Evolutionary conservation across 2,329 filamentous ascomycete genomes (phyloP), one percentile per base, ranked within the genome.

Genomic region (Lanzia echinophila): DNA sequence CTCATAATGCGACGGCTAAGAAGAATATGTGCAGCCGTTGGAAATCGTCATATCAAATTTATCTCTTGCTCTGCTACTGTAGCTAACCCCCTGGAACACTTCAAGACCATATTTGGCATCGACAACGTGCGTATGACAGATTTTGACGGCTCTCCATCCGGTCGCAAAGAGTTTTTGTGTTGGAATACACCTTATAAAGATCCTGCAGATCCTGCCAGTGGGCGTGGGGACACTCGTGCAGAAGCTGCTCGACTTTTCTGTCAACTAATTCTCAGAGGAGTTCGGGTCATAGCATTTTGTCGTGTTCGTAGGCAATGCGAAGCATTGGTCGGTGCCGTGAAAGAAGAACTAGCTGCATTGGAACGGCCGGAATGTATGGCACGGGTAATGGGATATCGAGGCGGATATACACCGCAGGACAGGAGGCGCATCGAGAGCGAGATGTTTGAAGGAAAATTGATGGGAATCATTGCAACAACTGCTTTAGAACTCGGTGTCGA

Each of bases 101-200:
- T 99, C 80, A 85, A 84, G 69, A 89, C 89, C 0, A 87, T 99
- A n/a, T 96, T 97, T 61, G 92, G 92, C 0, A 79, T 96, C 6
- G 81, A 90, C 0, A 77, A 91, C 59, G 88, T 96, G 13, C 82
- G 79, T 55, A 70, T 97, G 43, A 86, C 92, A 1, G 90, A 96
- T 65, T 91, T 88, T 64, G 94, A 99, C 66, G 94, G 94, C 1
- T 96, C 91, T 0, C 94, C 94, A 0, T 90, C 90, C 6, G 90
- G 92, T 0, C 79, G 90, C 20, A 97, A 97, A 67, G 92, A 97
- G 65, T 97, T 97, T 55, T 67, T 99, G 6, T 97, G 91, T 69
- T 99, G 94, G 94, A 97, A 99, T 63, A 96, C 92, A 0, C 94
- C 94, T 0, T 96, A 83, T 70, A 95, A 90, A 68, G 92, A 96